Conservation (phyloP, 306 rosid species). For the Prunus kanzakura region DNA sequence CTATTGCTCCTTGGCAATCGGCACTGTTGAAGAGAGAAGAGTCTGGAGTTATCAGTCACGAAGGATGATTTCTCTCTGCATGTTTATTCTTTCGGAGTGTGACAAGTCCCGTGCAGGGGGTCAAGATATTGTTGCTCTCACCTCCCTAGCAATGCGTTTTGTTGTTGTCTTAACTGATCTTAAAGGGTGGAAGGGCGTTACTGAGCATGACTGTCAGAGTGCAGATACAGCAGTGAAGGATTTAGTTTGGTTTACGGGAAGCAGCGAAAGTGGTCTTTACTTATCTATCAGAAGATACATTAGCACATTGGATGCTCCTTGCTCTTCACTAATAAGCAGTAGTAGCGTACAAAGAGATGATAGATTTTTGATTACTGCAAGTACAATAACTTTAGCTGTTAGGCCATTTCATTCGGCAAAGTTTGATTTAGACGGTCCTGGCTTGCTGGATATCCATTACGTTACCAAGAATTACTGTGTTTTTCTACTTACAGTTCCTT, state of each 20-base stretch:
- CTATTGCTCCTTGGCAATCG: slow-evolving; percentile 68
- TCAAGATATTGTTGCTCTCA: slow-evolving; percentile 47
- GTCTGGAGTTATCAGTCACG: slow-evolving; percentile 71
- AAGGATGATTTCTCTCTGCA: slow-evolving; percentile 60
- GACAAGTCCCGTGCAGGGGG: slow-evolving; percentile 35
- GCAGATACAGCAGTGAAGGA: slow-evolving; percentile 60
- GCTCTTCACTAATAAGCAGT: slow-evolving; percentile 34
- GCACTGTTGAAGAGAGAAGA: slow-evolving; percentile 75
- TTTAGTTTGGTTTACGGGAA: slow-evolving; percentile 64
- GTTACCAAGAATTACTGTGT: slow-evolving; percentile 61
- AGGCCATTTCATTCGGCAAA: slow-evolving; percentile 64
- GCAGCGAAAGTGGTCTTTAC: slow-evolving; percentile 63
- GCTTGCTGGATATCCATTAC: slow-evolving; percentile 41
- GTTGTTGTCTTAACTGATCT: slow-evolving; percentile 76
- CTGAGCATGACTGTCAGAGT: slow-evolving; percentile 35
- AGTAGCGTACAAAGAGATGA: slow-evolving; percentile 50
- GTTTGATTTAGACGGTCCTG: slow-evolving; percentile 35
- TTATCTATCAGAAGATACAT: slow-evolving; percentile 64
- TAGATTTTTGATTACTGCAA: slow-evolving; percentile 66
- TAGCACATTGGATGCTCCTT: slow-evolving; percentile 39
- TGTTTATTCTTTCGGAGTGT: slow-evolving; percentile 65
- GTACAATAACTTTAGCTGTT: slow-evolving; percentile 80
- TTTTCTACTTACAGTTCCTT: slow-evolving; percentile 70
- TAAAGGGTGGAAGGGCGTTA: slow-evolving; percentile 72
- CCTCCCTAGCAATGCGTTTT: slow-evolving; percentile 77